A percentile compares a stretch with the other conserved stretches of the same genome.
phyloP scores from a whole-genome alignment of 345 rosid species.

The Hirschfeldia incana region DNA sequence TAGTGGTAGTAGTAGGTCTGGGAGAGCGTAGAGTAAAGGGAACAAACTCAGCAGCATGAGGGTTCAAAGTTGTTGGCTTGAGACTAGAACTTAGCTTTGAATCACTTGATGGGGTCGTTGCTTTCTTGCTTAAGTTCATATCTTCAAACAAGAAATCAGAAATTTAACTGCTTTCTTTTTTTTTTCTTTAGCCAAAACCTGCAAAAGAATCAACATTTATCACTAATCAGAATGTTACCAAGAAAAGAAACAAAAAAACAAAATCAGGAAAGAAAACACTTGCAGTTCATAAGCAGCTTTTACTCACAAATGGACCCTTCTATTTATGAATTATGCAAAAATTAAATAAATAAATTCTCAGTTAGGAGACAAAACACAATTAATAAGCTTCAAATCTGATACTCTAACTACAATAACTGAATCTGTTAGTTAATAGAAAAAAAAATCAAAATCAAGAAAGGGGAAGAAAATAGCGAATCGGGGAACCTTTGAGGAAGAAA shows the following conservation, averaged over 20 bases:
- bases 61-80: conserved; percentile 78
- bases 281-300: conserved; percentile 14
- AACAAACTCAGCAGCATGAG: conserved; percentile 95
- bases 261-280: conserved; percentile 1
- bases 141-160: conserved; percentile 37
- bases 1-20: not conserved
- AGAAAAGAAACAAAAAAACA: conserved; percentile 17
- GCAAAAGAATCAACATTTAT: not conserved
- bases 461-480: not conserved
- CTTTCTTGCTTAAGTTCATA: conserved; percentile 90
- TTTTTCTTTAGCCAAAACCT: not conserved
- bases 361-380: conserved; percentile 9
- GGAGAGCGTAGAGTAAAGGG: conserved; percentile 75
- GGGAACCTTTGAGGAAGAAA: conserved; percentile 69
- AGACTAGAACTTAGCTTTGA: conserved; percentile 53
- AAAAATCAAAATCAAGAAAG: not conserved
- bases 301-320: not conserved
- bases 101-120: conserved; percentile 51
- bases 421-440: not conserved
- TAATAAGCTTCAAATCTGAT: not conserved
- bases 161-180: not conserved
- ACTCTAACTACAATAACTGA: not conserved
- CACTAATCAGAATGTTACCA: not conserved
- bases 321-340: conserved; percentile 12
- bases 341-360: not conserved